Evolutionary conservation across 805 yeast genomes (phyloP).

Genomic region (Blastobotrys americana): DNA sequence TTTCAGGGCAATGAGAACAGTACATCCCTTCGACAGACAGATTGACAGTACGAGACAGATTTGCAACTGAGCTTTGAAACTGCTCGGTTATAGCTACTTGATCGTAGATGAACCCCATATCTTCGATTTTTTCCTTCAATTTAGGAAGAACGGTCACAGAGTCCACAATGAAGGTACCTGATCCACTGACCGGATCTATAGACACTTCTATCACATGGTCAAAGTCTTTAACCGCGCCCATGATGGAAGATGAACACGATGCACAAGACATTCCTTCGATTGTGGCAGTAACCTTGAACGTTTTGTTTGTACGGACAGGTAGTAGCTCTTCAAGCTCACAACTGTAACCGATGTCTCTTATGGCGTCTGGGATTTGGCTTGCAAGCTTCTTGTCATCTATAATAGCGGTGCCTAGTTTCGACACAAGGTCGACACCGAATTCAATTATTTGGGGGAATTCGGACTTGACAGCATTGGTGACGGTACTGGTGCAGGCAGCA

Average conservation of each 20-base stretch:
- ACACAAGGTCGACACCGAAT: slow-evolving; percentile 45
- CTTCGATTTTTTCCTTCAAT: slow-evolving; percentile 49
- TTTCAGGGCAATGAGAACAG: slow-evolving; percentile 59
- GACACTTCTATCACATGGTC: slow-evolving; percentile 48
- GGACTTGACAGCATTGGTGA: slow-evolving; percentile 37
- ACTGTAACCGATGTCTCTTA: slow-evolving; percentile 43
- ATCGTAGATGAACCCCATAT: slow-evolving; percentile 59
- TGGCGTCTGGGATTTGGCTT: slow-evolving; percentile 40
- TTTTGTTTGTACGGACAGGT: slow-evolving; percentile 44
- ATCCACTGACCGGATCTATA: slow-evolving; percentile 52
- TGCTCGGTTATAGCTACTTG: slow-evolving; percentile 39
- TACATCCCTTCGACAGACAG: slow-evolving; percentile 58
- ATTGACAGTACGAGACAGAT: slow-evolving; percentile 48
- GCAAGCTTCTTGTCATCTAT: slow-evolving; percentile 45
- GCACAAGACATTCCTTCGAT: slow-evolving; percentile 74
- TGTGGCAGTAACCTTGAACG: slow-evolving; percentile 44
- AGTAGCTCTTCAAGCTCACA: slow-evolving; percentile 50
- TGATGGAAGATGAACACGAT: slow-evolving; percentile 56
- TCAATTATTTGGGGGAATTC: slow-evolving; percentile 29
- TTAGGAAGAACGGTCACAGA: slow-evolving; percentile 32
- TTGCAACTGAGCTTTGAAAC: slow-evolving; percentile 42
- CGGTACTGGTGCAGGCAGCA: slow-evolving; percentile 48
- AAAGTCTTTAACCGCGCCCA: slow-evolving; percentile 36
- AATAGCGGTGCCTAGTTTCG: slow-evolving; percentile 47
- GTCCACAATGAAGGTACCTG: slow-evolving; percentile 52